Percentiles rank a stretch among this genome's conserved stretches.
These are phyloP conservation scores for Sclerotiophoma versabilis DNA, from an alignment of 2,329 filamentous ascomycete species.

Conservation along the genomic window DNA sequence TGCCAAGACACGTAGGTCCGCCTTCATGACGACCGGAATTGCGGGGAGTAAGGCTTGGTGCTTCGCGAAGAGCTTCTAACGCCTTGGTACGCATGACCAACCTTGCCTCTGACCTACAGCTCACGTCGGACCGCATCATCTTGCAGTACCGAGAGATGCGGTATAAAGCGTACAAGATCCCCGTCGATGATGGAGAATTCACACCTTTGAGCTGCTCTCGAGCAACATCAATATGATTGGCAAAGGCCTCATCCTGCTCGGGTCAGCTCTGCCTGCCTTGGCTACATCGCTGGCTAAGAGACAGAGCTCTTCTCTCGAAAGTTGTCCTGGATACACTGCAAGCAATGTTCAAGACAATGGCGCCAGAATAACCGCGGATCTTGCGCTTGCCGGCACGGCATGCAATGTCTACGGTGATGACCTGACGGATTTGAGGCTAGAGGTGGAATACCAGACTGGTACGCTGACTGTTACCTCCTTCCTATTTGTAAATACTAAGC, in stretches of 20 bases:
- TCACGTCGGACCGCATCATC: constrained; percentile 17
- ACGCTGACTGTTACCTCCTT: constrained; percentile 47
- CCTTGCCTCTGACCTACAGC: constrained; percentile 1
- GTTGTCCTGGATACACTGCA: constrained; percentile 72
- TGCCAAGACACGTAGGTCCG: constrained; percentile 25
- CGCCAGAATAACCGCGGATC: constrained; percentile 69
- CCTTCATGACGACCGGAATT: constrained; percentile 21
- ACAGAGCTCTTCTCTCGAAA: constrained; percentile 29
- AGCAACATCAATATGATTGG: constrained; percentile 30
- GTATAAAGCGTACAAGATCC: constrained; percentile 5
- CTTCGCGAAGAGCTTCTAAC: constrained; percentile 12
- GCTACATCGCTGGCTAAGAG: constrained; percentile 25
- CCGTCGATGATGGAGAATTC: neutral
- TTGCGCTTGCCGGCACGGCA: constrained; percentile 70
- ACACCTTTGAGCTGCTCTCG: constrained; percentile 1
- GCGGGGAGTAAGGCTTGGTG: constrained; percentile 33
- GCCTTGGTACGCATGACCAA: constrained; percentile 11
- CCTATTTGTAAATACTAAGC: neutral
- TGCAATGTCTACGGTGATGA: constrained; percentile 68
- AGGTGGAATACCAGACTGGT: constrained; percentile 68
- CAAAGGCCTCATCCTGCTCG: constrained; percentile 33
- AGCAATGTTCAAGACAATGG: constrained; percentile 62
- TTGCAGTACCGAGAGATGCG: neutral
- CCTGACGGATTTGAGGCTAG: constrained; percentile 60
- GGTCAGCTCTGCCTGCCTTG: constrained; percentile 28